Base-by-base conservation (phyloP, 2,329 filamentous ascomycete genomes). In the Aspergillus caelatus region DNA sequence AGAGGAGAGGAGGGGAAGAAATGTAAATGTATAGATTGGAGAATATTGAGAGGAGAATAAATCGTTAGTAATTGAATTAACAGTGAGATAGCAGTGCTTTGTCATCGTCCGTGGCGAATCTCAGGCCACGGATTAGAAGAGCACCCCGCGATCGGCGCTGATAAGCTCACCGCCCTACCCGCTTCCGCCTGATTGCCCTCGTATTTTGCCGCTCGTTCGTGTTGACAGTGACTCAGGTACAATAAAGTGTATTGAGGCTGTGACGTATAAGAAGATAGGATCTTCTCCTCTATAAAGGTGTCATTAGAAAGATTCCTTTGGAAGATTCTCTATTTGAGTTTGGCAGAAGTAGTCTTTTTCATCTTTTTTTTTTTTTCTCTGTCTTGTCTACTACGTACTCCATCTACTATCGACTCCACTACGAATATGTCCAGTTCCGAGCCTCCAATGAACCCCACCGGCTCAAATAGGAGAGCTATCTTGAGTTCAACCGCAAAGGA, bases 401-500 rank as follows among this genome's bases (percentile, higher is more conserved):
- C 32, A 34, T 48, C 45, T 8, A 46, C 43, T 23, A 41, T 39
- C 21, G 12, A 30, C 48, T n/a, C 52, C n/a, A 16, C 52, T 36
- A 36, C n/a, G 6, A n/a, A 36, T 5, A 54, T 55, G 52, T 39
- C 32, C 32, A 55, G 36, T n/a, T 11, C 30, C 6, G 21, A 36
- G 16, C n/a, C 52, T 23, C 16, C 34, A 19, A 26, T 6, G 11
- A 54, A 26, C 30, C 21, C 32, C 52, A 55, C 32, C 30, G n/a
- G n/a, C 34, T 55, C 34, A 11, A 55, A 55, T 21, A 55, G 52
- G 21, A 39, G 68, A 56, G 67, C 62, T 57, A 63, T 62, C 11
- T 78, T 86, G n/a, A 74, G 77, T 11, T 75, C 72, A 9, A 73
- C 80, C 21, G 83, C 84, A 7, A 71, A 74, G 57, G 84, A 87